Evolutionary conservation across 768 basidiomycete genomes (phyloP).

Genomic region (Lepiota venenata): DNA sequence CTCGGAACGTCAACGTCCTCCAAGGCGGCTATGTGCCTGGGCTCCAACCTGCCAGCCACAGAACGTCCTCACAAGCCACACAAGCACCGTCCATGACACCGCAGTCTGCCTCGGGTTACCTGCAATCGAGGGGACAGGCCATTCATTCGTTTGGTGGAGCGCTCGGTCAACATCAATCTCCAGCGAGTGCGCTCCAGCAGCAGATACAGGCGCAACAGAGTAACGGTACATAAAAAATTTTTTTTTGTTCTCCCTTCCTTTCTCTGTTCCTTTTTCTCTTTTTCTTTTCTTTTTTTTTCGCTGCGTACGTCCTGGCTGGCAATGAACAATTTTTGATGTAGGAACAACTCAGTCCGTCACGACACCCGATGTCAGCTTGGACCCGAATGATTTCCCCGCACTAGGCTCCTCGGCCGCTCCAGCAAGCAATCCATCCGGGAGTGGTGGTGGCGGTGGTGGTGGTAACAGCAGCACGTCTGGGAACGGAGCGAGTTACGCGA

Average conservation of each 20-base stretch:
- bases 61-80: conserved; percentile 52
- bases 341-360: conserved; percentile 27
- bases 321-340: not conserved
- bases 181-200: conserved; percentile 35
- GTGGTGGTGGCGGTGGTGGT: conserved; percentile 36
- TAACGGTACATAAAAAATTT: conserved; percentile 44
- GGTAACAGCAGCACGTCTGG: conserved; percentile 31
- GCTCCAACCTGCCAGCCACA: conserved; percentile 59
- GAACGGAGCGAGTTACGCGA: conserved; percentile 72
- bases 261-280: not conserved
- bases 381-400: conserved; percentile 88
- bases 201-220: conserved; percentile 50
- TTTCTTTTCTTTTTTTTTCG: too few relatives aligned
- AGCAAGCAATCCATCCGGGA: conserved; percentile 38
- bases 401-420: conserved; percentile 55
- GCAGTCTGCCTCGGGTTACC: conserved; percentile 59
- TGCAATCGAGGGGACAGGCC: conserved; percentile 60
- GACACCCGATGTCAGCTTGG: conserved; percentile 72
- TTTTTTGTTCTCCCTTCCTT: not conserved
- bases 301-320: too few relatives aligned
- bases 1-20: conserved; percentile 51
- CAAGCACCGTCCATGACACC: conserved; percentile 52
- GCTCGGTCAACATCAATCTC: conserved; percentile 47
- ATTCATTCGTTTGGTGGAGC: conserved; percentile 63
- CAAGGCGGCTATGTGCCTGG: conserved; percentile 51